phyloP scores from a whole-genome alignment of 148 eudicot species.

The Silene latifolia region DNA sequence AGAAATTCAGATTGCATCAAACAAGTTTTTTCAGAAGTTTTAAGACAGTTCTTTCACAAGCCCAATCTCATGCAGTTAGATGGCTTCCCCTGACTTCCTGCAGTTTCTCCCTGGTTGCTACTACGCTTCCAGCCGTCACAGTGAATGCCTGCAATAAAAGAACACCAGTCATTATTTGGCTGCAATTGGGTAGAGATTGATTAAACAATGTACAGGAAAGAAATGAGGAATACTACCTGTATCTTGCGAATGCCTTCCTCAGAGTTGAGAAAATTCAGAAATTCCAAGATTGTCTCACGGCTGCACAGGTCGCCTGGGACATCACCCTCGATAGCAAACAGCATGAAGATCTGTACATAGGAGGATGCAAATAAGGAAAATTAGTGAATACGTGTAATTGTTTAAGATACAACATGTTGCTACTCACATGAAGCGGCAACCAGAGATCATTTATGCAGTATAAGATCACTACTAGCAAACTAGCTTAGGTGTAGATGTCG shows the following conservation, averaged over 20 bases:
- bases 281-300: slow-evolving; percentile 16
- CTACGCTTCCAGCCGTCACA: slow-evolving; percentile 4
- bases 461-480: no score
- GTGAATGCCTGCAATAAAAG: not conserved
- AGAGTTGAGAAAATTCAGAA: not conserved
- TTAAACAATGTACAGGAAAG: not conserved
- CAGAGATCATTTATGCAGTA: no score
- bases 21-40: not conserved
- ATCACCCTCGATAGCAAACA: slow-evolving; percentile 11
- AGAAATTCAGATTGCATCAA: not conserved
- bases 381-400: no score
- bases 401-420: no score
- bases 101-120: not conserved
- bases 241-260: no score
- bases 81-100: not conserved
- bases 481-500: no score
- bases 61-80: not conserved
- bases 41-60: no score
- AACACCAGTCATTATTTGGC: not conserved
- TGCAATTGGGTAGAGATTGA: not conserved
- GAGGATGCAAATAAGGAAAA: no score
- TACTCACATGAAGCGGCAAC: no score
- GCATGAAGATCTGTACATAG: slow-evolving; percentile 9
- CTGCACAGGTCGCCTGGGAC: not conserved
- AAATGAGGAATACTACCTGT: not conserved